phyloP scores from a whole-genome alignment of 768 basidiomycete genomes.

The Chalciporus pseudorubinellus region DNA sequence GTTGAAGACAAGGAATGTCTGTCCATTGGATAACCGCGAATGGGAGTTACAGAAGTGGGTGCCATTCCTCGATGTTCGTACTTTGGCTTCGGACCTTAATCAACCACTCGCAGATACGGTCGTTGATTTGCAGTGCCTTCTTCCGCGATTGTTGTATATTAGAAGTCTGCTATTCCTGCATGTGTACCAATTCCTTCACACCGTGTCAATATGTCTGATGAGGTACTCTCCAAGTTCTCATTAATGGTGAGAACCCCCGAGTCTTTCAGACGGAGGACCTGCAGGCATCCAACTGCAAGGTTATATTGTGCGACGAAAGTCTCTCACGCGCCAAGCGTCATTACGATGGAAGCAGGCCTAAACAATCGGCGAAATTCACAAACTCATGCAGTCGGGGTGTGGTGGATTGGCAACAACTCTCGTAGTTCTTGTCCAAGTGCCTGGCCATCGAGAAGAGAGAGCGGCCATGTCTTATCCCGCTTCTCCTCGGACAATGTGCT shows the following conservation, averaged over 20 bases:
- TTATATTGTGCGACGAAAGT: neutral
- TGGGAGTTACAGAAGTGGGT: conserved; percentile 96
- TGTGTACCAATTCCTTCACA: conserved; percentile 12
- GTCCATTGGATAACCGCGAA: conserved; percentile 92
- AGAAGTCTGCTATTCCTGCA: conserved; percentile 3
- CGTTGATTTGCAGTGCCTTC: conserved; percentile 28
- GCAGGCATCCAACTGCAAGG: neutral
- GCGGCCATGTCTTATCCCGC: conserved; percentile 23
- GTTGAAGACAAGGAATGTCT: conserved; percentile 97
- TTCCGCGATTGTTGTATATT: conserved; percentile 19
- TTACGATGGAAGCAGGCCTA: neutral
- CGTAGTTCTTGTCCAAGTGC: conserved; percentile 15
- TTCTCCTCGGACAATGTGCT: conserved; percentile 14
- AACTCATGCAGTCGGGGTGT: neutral
- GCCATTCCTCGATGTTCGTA: neutral
- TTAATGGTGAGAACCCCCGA: neutral
- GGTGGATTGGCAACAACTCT: conserved; percentile 13
- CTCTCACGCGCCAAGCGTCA: neutral
- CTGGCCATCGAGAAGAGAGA: conserved; percentile 14
- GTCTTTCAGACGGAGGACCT: neutral
- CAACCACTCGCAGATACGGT: conserved; percentile 35
- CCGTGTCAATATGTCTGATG: neutral
- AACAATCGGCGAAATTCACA: neutral
- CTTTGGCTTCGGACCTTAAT: neutral
- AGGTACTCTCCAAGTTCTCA: neutral